These are phyloP conservation scores for Auricularia cornea DNA, from an alignment of 768 basidiomycete species.

Conservation along the genomic window DNA sequence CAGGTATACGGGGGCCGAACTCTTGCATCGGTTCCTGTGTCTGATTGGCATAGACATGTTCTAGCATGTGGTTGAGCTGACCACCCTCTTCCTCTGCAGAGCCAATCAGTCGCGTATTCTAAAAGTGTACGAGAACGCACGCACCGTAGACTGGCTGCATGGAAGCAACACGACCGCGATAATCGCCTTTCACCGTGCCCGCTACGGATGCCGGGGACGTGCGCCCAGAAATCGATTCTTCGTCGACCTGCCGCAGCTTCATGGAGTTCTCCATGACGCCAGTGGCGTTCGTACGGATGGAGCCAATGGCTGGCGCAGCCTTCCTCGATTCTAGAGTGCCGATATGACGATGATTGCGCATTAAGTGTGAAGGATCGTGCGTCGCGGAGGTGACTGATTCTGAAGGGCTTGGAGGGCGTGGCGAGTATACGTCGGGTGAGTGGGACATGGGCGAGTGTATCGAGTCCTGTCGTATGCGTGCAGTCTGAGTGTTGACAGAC, in stretches of 20 bases:
- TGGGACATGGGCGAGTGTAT: background rate
- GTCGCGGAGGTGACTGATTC: conserved; percentile 72
- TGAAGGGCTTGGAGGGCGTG: conserved; percentile 63
- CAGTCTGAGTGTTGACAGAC: background rate
- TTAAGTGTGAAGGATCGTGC: conserved; percentile 43
- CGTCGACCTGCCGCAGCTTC: conserved; percentile 51
- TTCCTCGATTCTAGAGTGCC: conserved; percentile 75
- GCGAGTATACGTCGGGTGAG: background rate
- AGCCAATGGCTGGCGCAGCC: conserved; percentile 83
- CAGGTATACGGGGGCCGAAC: conserved; percentile 82
- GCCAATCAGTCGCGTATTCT: background rate
- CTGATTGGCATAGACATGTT: conserved; percentile 69
- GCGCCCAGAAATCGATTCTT: conserved; percentile 49
- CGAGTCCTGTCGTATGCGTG: background rate
- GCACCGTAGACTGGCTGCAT: conserved; percentile 56
- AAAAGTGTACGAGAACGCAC: conserved; percentile 10
- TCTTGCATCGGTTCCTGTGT: conserved; percentile 76
- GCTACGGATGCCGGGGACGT: conserved; percentile 67
- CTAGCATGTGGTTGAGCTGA: conserved; percentile 51
- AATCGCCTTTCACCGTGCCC: conserved; percentile 41
- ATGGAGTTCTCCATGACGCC: conserved; percentile 76
- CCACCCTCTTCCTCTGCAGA: background rate
- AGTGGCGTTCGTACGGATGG: conserved; percentile 72
- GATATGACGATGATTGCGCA: conserved; percentile 32
- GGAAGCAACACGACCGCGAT: conserved; percentile 40